Conservation (phyloP, 148 eudicot species). For the Spergularia marina region DNA sequence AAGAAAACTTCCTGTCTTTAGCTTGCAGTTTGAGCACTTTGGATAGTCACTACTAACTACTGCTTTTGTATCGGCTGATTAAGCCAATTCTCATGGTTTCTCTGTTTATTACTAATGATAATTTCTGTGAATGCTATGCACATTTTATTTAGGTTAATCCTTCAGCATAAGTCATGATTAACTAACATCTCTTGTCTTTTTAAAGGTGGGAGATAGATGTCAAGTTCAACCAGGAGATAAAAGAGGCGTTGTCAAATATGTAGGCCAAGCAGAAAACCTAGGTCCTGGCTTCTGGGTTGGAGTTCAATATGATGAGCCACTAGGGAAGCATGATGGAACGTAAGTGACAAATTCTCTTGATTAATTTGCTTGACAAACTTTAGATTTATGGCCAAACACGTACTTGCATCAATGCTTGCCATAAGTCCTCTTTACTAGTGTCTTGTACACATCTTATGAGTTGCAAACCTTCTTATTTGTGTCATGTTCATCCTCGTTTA, state of each 20-base stretch:
- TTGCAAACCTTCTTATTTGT: not conserved
- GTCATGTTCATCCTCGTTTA: constrained; percentile 9
- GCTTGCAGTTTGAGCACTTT: not conserved
- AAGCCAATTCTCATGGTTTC: not conserved
- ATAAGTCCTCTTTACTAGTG: not conserved
- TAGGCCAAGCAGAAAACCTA: constrained; percentile 77
- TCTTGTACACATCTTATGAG: not conserved
- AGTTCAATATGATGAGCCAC: constrained; percentile 89
- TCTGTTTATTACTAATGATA: not conserved
- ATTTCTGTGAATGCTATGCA: not conserved
- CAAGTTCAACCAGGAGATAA: constrained; percentile 95
- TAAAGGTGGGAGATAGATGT: constrained; percentile 93
- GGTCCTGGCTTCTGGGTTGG: constrained; percentile 96
- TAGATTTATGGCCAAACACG: not conserved
- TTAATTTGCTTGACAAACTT: not conserved
- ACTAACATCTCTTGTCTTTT: constrained; percentile 4
- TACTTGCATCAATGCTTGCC: too few species aligned
- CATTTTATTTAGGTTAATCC: not conserved
- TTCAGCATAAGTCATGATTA: not conserved
- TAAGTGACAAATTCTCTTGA: constrained; percentile 33
- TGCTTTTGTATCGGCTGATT: not conserved
- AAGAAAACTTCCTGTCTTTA: too few species aligned
- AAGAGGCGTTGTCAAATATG: constrained; percentile 85
- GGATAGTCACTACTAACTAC: not conserved
- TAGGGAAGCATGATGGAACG: constrained; percentile 96